Percentiles rank a stretch among this genome's conserved stretches.
Evolutionary conservation across 805 yeast genomes (phyloP).

Genomic region (Yueomyces sp.): DNA sequence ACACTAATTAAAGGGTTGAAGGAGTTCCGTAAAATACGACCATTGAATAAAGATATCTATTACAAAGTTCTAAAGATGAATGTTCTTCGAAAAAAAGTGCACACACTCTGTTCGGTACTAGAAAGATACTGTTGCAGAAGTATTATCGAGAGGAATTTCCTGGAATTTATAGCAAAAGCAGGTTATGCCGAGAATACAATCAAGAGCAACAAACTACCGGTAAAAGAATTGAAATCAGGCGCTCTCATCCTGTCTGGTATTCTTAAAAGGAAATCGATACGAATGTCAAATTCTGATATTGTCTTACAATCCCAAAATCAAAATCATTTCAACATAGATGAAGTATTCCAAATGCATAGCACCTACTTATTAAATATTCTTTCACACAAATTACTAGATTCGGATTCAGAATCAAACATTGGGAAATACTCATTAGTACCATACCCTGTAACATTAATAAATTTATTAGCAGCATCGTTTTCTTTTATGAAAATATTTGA

Average conservation of each 20-base stretch:
- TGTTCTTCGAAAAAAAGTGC: conserved; percentile 23
- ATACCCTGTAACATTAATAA: conserved; percentile 31
- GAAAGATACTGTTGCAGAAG: conserved; percentile 21
- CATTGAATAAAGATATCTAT: conserved; percentile 17
- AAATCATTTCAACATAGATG: conserved; percentile 31
- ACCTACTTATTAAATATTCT: conserved; percentile 18
- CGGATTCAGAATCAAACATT: conserved; percentile 10
- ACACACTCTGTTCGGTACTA: conserved; percentile 21
- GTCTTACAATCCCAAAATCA: not conserved
- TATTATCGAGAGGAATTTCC: conserved; percentile 21
- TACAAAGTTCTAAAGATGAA: conserved; percentile 19
- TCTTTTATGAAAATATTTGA: conserved; percentile 28
- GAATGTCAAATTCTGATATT: not conserved
- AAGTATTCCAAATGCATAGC: conserved; percentile 28
- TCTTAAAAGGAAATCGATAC: conserved; percentile 17
- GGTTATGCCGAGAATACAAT: conserved; percentile 22
- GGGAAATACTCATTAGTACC: conserved; percentile 28
- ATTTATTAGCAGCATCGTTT: conserved; percentile 24
- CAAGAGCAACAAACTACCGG: conserved; percentile 25
- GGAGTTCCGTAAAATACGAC: conserved; percentile 9
- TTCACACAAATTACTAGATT: conserved; percentile 13
- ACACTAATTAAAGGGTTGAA: conserved; percentile 21
- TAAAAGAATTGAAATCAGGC: conserved; percentile 13
- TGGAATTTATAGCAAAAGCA: conserved; percentile 23
- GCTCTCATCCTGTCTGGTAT: conserved; percentile 17